Percentiles rank a stretch among this genome's conserved stretches.
Conservation (phyloP, 352 stramenopile genomes). For the Salisapilia sapeloensis region DNA sequence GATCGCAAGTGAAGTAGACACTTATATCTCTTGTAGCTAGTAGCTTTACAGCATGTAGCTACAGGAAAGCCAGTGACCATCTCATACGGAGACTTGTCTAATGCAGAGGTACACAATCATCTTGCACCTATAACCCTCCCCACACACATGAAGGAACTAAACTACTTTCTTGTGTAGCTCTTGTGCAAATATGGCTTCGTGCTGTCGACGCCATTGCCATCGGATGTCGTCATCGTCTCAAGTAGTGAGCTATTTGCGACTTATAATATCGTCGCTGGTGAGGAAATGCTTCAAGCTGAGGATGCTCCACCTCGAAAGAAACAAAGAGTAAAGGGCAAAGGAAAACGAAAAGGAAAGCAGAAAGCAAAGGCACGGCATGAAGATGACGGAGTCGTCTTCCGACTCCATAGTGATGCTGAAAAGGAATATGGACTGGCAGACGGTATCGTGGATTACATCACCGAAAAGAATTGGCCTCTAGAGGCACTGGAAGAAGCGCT, state of each 20-base stretch:
- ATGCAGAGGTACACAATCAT: constrained; percentile 33
- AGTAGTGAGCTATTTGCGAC: constrained; percentile 20
- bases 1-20: no score
- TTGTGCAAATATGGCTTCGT: constrained; percentile 62
- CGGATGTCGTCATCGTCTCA: constrained; percentile 34
- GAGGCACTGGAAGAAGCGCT: constrained; percentile 52
- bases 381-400: constrained; percentile 21
- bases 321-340: constrained; percentile 8
- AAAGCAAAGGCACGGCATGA: constrained; percentile 7
- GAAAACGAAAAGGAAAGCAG: constrained; percentile 4
- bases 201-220: constrained; percentile 12
- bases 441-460: constrained; percentile 42
- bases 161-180: constrained; percentile 9
- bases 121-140: neutral
- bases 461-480: constrained; percentile 23
- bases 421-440: constrained; percentile 44
- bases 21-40: constrained; percentile 16
- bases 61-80: constrained; percentile 34
- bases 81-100: constrained; percentile 53
- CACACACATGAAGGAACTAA: neutral
- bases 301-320: constrained; percentile 9
- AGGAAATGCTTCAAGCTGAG: constrained; percentile 7
- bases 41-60: constrained; percentile 20
- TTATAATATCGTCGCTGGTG: constrained; percentile 8
- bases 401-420: constrained; percentile 22